Base-by-base conservation (phyloP, 495 filamentous ascomycete species). In the Aspergillus sclerotiicarbonarius region DNA sequence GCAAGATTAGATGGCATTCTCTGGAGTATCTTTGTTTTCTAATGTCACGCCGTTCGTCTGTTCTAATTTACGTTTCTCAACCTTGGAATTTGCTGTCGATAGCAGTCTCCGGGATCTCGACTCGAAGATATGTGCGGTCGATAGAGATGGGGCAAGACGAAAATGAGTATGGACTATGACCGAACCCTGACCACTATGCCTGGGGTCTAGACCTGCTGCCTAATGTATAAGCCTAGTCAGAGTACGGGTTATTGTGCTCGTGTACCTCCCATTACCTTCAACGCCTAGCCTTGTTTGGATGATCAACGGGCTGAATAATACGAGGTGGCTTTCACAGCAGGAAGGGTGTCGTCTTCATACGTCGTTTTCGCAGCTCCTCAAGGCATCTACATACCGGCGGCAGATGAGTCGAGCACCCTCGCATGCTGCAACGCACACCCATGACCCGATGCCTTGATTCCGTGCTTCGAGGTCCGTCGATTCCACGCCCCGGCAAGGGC, bases 1-100 rank as follows among this genome's bases (percentile, higher is more conserved):
- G 71, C 86, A 89, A 71, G 86, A 89, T 68, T 87, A 79, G 71
- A 72, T 13, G 33, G 37, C 51, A 53, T 53, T 54, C 41, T 56
- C 31, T 57, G 56, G 56, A 47, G 53, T 58, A 62, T 51, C 54
- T 49, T 39, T 51, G 43, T 52, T 59, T 48, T 49, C 47, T 55
- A 55, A 48, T 55, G 54, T 55, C 25, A 54, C 53, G 51, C 57
- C 31, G 19, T 29, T 49, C 29, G 46, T 49, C 46, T 31, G 46
- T 30, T 50, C 47, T 50, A 50, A 50, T 50, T 16, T 29, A 50
- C 47, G 47, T 18, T 13, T 49, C 44, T 21, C 6, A 10, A 18
- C 44, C 44, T 29, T n/a, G 21, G 6, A 15, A 30, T 13, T 21
- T 30, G 20, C 47, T 32, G 25, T 18, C 25, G 29, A 50, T 61